phyloP scores from a whole-genome alignment of 257 asterid species.

The Vinca minor region DNA sequence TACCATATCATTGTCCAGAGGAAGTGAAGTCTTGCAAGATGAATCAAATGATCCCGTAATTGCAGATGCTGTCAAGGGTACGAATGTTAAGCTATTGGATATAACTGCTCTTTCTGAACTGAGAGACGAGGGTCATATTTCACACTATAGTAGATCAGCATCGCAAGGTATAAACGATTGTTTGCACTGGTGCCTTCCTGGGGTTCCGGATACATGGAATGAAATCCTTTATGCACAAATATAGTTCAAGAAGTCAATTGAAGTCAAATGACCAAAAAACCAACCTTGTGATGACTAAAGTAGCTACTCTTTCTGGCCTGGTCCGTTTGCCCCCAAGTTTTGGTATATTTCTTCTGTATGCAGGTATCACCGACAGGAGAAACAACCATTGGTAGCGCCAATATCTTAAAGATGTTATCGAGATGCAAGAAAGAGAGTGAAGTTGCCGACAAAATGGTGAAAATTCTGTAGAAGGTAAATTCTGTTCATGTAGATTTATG shows the following conservation, averaged over 20 bases:
- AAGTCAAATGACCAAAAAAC: too few species aligned
- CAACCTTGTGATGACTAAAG: too few species aligned
- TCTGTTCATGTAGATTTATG: neutral
- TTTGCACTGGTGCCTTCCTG: constrained; percentile 81
- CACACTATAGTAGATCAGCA: constrained; percentile 48
- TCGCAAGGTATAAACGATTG: constrained; percentile 62
- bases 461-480: neutral
- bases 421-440: neutral
- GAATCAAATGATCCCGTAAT: constrained; percentile 48
- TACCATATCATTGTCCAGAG: constrained; percentile 38
- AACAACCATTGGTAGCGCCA: neutral
- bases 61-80: constrained; percentile 56
- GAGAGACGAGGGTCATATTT: constrained; percentile 68
- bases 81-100: constrained; percentile 54
- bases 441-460: neutral
- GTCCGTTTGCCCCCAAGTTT: neutral
- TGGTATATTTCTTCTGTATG: neutral
- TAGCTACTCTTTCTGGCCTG: neutral
- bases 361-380: neutral
- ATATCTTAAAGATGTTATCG: neutral
- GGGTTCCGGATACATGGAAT: constrained; percentile 80
- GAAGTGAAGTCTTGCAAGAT: constrained; percentile 37
- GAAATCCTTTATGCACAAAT: constrained; percentile 55
- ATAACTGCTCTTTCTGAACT: constrained; percentile 67
- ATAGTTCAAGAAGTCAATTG: too few species aligned